Evolutionary conservation across 192 early-diverging fungal species (phyloP).

Genomic region (Pilaira anomala): DNA sequence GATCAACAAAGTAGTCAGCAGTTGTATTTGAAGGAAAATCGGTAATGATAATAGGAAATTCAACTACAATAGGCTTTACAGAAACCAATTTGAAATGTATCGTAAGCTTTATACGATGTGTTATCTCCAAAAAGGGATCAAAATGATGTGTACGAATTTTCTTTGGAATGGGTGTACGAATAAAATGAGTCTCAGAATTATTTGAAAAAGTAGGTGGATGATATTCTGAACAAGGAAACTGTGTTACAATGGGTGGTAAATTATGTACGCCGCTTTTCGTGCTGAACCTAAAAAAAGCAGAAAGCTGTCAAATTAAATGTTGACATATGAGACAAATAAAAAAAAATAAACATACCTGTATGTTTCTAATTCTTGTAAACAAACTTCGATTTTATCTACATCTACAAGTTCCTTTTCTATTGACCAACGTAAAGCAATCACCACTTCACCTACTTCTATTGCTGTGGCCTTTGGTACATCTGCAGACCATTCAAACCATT

Average conservation of each 20-base stretch:
- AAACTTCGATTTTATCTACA: constrained; percentile 22
- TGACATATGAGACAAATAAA: background rate
- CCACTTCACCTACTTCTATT: constrained; percentile 33
- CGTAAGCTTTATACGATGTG: constrained; percentile 22
- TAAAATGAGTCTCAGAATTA: constrained; percentile 35
- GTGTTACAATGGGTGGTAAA: constrained; percentile 22
- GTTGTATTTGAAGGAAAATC: constrained; percentile 18
- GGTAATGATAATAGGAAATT: constrained; percentile 34
- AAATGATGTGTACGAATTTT: constrained; percentile 21
- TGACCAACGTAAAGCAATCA: constrained; percentile 30
- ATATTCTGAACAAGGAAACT: constrained; percentile 27
- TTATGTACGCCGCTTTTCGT: constrained; percentile 21
- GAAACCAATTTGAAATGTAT: constrained; percentile 22
- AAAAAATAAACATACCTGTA: constrained; percentile 21
- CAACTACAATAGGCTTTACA: constrained; percentile 9
- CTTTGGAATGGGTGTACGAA: constrained; percentile 28
- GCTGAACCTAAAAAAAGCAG: constrained; percentile 17
- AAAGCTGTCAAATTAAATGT: too few species aligned
- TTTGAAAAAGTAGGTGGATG: constrained; percentile 24
- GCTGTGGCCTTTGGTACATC: constrained; percentile 34
- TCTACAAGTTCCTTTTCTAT: constrained; percentile 37
- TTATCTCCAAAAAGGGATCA: constrained; percentile 31
- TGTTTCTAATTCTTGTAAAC: constrained; percentile 30
- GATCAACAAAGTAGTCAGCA: background rate
- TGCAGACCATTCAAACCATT: constrained; percentile 36